These are phyloP conservation scores for Boeremia exigua DNA, from an alignment of 2,329 filamentous ascomycete species.

Conservation along the genomic window DNA sequence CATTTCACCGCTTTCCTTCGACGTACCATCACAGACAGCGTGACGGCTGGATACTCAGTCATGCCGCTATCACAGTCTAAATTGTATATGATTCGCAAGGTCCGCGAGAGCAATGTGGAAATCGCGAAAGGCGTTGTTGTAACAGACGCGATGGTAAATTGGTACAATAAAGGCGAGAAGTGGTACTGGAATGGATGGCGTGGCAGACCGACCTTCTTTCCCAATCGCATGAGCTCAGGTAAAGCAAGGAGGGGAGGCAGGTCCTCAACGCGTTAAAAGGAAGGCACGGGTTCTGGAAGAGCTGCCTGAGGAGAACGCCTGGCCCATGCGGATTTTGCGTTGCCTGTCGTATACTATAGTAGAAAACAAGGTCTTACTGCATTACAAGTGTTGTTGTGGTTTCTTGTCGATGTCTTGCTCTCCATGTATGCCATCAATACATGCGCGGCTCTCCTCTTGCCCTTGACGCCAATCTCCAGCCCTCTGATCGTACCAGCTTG, in stretches of 20 bases:
- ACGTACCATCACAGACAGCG: constrained; percentile 32
- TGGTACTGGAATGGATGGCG: constrained; percentile 22
- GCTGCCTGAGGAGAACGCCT: too few relatives aligned
- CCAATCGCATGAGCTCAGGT: not conserved
- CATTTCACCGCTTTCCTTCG: constrained; percentile 33
- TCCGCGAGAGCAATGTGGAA: constrained; percentile 28
- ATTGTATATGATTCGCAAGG: constrained; percentile 31
- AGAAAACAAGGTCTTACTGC: too few relatives aligned
- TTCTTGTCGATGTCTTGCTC: not conserved
- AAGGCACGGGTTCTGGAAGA: not conserved
- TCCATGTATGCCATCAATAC: constrained; percentile 12
- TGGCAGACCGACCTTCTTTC: constrained; percentile 29
- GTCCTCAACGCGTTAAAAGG: not conserved
- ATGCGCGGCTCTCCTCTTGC: constrained; percentile 1
- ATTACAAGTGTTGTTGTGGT: not conserved
- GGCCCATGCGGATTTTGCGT: not conserved
- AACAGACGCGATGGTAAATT: constrained; percentile 14
- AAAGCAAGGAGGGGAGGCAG: not conserved
- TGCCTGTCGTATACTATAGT: not conserved
- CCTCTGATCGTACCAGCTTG: constrained; percentile 9
- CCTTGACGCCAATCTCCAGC: constrained; percentile 6
- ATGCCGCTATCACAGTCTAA: constrained; percentile 33
- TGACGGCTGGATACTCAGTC: constrained; percentile 30
- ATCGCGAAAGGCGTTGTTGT: constrained; percentile 18
- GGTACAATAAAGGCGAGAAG: constrained; percentile 24